A percentile compares a stretch with the other conserved stretches of the same genome.
phyloP scores from a whole-genome alignment of 164 flowering plant species.

The Hamamelis virginiana region DNA sequence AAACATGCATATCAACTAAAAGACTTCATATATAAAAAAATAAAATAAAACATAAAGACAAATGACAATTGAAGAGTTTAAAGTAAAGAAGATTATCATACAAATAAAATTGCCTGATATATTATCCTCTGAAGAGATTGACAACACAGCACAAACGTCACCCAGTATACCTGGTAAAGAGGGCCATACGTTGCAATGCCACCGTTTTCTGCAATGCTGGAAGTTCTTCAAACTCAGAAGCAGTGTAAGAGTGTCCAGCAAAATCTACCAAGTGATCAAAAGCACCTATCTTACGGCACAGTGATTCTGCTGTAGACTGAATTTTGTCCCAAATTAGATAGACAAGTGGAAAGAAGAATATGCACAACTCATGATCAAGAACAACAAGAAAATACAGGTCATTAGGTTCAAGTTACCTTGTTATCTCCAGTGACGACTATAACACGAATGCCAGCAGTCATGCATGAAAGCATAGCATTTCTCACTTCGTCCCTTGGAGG shows the following conservation, averaged over 20 bases:
- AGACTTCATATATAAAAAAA: not conserved
- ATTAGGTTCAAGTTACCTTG: conserved; percentile 54
- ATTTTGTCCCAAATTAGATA: conserved; percentile 21
- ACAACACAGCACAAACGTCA: conserved; percentile 6
- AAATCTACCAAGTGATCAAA: conserved; percentile 84
- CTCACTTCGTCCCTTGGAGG: conserved; percentile 97
- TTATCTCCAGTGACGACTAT: conserved; percentile 98
- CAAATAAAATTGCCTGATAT: not conserved
- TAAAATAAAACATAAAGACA: too few species aligned
- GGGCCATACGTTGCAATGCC: conserved; percentile 89
- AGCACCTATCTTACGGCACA: conserved; percentile 87
- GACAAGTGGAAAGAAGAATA: conserved; percentile 2
- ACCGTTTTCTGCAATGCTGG: conserved; percentile 76
- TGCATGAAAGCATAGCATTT: conserved; percentile 87
- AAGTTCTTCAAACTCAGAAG: conserved; percentile 95
- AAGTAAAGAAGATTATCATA: not conserved
- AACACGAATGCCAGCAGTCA: conserved; percentile 98
- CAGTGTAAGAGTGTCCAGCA: conserved; percentile 80
- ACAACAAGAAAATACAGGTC: conserved; percentile 1
- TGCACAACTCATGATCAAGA: not conserved
- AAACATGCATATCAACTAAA: conserved; percentile 3
- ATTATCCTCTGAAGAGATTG: not conserved
- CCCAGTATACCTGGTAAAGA: conserved; percentile 73
- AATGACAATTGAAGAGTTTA: not conserved
- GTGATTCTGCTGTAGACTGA: conserved; percentile 93